These are phyloP conservation scores for Penicillium sp. DNA, from an alignment of 2,329 filamentous ascomycete genomes.

Conservation along the genomic window DNA sequence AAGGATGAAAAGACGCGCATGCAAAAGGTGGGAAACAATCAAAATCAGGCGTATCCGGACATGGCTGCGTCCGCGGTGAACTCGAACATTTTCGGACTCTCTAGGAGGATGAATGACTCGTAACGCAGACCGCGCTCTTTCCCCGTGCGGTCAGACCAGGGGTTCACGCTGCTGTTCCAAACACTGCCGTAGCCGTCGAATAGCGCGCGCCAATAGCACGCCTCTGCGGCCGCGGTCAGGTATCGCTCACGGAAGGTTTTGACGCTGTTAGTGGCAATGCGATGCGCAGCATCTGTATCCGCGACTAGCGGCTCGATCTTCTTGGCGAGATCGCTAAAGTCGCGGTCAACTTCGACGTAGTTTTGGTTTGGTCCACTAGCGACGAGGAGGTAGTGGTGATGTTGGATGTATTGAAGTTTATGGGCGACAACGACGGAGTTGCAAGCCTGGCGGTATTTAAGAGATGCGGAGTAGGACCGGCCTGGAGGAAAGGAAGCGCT, in stretches of 20 bases:
- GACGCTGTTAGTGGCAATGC: conserved; percentile 56
- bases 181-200: conserved; percentile 42
- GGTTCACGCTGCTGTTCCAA: conserved; percentile 30
- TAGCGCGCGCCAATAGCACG: conserved; percentile 59
- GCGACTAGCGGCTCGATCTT: conserved; percentile 47
- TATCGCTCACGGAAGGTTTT: conserved; percentile 57
- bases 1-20: neutral
- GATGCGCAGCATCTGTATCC: conserved; percentile 47
- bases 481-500: conserved; percentile 27
- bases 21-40: neutral
- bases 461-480: conserved; percentile 56
- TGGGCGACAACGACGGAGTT: conserved; percentile 56
- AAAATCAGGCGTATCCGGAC: conserved; percentile 13
- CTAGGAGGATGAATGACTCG: conserved; percentile 41
- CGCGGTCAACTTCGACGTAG: conserved; percentile 54
- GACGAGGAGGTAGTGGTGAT: conserved; percentile 54
- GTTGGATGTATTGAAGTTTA: conserved; percentile 55
- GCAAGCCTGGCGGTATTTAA: conserved; percentile 59
- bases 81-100: conserved; percentile 36
- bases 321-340: conserved; percentile 62
- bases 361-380: conserved; percentile 54
- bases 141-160: conserved; percentile 19
- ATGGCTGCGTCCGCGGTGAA: conserved; percentile 23
- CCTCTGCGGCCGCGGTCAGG: conserved; percentile 57
- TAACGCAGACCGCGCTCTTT: conserved; percentile 37